A percentile compares a stretch with the other conserved stretches of the same genome.
Conservation (phyloP, 2,329 filamentous ascomycete genomes). For the Claviceps sp. region DNA sequence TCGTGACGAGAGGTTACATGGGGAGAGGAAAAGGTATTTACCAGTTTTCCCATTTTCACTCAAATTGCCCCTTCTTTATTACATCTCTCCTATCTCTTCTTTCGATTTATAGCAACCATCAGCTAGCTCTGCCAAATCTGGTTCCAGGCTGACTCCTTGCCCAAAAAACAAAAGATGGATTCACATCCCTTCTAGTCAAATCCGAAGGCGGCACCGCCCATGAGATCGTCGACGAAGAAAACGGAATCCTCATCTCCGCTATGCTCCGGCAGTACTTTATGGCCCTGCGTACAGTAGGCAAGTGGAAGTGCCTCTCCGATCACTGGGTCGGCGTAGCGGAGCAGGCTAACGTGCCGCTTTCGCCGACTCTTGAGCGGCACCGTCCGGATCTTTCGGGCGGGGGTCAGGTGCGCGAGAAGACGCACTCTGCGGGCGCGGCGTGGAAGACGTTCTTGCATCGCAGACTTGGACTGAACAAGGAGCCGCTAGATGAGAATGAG, state of each 20-base stretch:
- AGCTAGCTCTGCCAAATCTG: too few species aligned
- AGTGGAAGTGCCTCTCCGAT: constrained; percentile 60
- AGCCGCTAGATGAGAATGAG: constrained; percentile 23
- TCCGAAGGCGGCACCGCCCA: constrained; percentile 64
- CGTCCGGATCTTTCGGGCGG: neutral
- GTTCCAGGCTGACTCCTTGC: neutral
- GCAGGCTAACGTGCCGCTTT: constrained; percentile 34
- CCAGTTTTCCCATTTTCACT: neutral
- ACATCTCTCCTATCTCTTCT: neutral
- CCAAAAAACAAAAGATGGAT: constrained; percentile 46
- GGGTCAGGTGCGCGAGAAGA: neutral
- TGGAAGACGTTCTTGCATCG: constrained; percentile 25
- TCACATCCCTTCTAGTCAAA: constrained; percentile 58
- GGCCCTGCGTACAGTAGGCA: constrained; percentile 65
- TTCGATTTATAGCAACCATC: neutral
- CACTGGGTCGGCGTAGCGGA: constrained; percentile 57
- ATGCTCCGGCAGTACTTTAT: constrained; percentile 87
- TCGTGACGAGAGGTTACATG: constrained; percentile 84
- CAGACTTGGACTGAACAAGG: constrained; percentile 20
- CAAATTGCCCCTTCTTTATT: too few species aligned
- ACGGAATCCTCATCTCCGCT: constrained; percentile 73
- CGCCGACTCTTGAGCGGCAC: constrained; percentile 12
- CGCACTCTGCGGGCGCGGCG: constrained; percentile 12
- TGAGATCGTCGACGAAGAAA: constrained; percentile 74
- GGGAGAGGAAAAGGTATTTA: constrained; percentile 54